Percentiles rank a stretch among this genome's conserved stretches.
Evolutionary conservation across 2,329 filamentous ascomycete genomes (phyloP).

Genomic region (Tolypocladium nubicola): DNA sequence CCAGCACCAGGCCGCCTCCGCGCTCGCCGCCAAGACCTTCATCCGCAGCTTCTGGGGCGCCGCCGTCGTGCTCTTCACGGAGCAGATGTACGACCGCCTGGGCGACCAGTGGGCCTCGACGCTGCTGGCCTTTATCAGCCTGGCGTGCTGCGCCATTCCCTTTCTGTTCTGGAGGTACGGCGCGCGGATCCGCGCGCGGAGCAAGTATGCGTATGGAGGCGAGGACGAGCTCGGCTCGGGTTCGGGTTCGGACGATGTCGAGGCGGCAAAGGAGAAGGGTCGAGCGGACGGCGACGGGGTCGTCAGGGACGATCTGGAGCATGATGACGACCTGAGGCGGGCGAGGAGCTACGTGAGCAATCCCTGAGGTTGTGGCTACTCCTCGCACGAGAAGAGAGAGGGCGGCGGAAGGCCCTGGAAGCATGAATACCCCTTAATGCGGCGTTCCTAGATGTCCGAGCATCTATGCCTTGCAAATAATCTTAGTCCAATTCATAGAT

Average conservation of each 20-base stretch:
- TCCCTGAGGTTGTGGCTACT: slow-evolving; percentile 18
- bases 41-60: slow-evolving; percentile 75
- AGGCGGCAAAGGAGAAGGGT: slow-evolving; percentile 20
- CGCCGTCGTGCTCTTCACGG: slow-evolving; percentile 65
- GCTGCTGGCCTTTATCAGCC: slow-evolving; percentile 60
- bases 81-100: slow-evolving; percentile 67
- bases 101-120: slow-evolving; percentile 67
- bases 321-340: slow-evolving; percentile 28
- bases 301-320: slow-evolving; percentile 18
- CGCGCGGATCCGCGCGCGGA: slow-evolving; percentile 55
- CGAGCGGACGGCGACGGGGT: slow-evolving; percentile 11
- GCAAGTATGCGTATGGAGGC: slow-evolving; percentile 63
- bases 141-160: slow-evolving; percentile 74
- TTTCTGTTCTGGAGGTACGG: slow-evolving; percentile 75
- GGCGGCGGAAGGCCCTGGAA: background rate
- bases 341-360: slow-evolving; percentile 37
- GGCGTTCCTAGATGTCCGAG: background rate
- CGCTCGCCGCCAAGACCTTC: slow-evolving; percentile 73
- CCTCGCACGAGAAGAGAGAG: background rate
- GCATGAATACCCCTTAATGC: background rate
- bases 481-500: background rate
- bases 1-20: slow-evolving; percentile 66
- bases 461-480: background rate
- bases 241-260: slow-evolving; percentile 19
- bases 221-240: slow-evolving; percentile 33